Percentiles rank a stretch among this genome's conserved stretches.
Evolutionary conservation across 768 basidiomycete genomes (phyloP).

Genomic region (Tricholoma flavovirens): DNA sequence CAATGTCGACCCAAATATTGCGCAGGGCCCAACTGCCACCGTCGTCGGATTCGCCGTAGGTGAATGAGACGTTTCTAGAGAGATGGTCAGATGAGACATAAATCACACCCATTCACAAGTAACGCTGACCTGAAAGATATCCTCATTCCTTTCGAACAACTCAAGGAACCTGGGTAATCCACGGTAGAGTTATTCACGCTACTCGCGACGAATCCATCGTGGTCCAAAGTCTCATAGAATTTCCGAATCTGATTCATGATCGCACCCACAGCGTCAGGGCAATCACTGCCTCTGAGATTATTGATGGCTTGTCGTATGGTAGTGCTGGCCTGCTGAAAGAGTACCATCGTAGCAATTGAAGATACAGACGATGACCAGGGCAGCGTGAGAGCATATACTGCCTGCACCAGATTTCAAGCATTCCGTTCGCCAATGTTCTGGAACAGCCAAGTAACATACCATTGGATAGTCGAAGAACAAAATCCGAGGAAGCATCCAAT

Average conservation of each 20-base stretch:
- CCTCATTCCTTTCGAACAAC: neutral
- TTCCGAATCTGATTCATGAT: neutral
- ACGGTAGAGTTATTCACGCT: neutral
- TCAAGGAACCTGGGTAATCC: neutral
- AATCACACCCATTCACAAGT: neutral
- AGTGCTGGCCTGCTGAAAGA: constrained; percentile 27
- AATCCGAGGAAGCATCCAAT: constrained; percentile 28
- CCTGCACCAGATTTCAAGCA: constrained; percentile 8
- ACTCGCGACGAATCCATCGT: too few species aligned
- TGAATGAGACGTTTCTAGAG: constrained; percentile 15
- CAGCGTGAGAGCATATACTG: constrained; percentile 20
- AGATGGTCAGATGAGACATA: neutral
- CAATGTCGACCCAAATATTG: constrained; percentile 32
- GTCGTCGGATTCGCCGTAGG: constrained; percentile 6
- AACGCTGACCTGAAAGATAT: neutral
- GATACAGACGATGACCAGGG: constrained; percentile 21
- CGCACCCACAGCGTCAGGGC: neutral
- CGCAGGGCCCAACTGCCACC: constrained; percentile 15
- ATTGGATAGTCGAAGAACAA: constrained; percentile 29
- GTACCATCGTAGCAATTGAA: constrained; percentile 26
- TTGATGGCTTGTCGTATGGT: constrained; percentile 5
- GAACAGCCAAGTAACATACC: constrained; percentile 19
- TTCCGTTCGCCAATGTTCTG: neutral
- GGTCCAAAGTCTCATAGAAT: neutral
- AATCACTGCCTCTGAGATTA: constrained; percentile 9